Evolutionary conservation across 805 yeast species (phyloP).

Genomic region (Ogataea nonfermentans): DNA sequence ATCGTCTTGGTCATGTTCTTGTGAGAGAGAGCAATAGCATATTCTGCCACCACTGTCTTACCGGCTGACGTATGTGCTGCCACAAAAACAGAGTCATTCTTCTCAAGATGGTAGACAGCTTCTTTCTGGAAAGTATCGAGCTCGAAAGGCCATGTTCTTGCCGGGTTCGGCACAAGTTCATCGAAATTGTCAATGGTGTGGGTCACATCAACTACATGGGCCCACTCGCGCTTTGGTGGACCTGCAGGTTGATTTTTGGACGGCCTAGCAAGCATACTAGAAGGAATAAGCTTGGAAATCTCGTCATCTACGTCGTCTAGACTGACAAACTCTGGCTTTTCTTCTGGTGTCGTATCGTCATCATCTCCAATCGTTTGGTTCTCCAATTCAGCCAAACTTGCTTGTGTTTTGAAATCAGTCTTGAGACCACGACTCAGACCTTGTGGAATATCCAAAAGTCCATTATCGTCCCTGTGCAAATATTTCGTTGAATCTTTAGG

Average conservation of each 20-base stretch:
- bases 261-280: constrained; percentile 29
- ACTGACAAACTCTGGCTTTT: constrained; percentile 6
- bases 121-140: constrained; percentile 94
- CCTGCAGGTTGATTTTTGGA: constrained; percentile 8
- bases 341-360: constrained; percentile 12
- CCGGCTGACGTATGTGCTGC: constrained; percentile 99
- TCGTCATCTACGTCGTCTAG: constrained; percentile 25
- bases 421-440: constrained; percentile 75
- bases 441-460: constrained; percentile 79
- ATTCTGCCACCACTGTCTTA: constrained; percentile 96
- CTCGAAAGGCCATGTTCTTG: constrained; percentile 92
- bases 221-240: constrained; percentile 64
- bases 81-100: constrained; percentile 97
- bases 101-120: constrained; percentile 93
- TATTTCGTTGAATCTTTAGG: constrained; percentile 35
- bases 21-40: constrained; percentile 95
- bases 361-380: constrained; percentile 7
- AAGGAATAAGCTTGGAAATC: constrained; percentile 30
- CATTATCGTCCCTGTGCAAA: constrained; percentile 67
- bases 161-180: constrained; percentile 90
- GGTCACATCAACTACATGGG: constrained; percentile 87
- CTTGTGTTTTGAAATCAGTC: constrained; percentile 16
- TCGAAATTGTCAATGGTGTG: constrained; percentile 80
- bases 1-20: constrained; percentile 96
- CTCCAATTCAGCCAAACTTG: constrained; percentile 7